Evolutionary conservation across 2,329 filamentous ascomycete genomes (phyloP).

Genomic region (Paradendryphiella salina): DNA sequence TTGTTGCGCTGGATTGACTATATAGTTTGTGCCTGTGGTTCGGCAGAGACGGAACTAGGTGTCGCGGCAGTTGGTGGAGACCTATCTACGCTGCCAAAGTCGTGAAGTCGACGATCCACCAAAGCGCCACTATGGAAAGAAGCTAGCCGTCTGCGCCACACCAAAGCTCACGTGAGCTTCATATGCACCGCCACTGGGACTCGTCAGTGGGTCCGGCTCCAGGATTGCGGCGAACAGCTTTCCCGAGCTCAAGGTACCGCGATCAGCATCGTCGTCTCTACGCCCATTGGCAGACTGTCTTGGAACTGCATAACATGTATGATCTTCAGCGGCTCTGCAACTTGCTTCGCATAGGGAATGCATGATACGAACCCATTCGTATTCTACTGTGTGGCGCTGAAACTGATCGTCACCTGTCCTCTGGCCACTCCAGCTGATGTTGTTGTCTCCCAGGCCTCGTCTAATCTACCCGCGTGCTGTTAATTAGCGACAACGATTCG

Average conservation of each 20-base stretch:
- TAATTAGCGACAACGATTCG: conserved; percentile 5
- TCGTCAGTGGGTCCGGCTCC: background rate
- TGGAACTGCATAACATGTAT: conserved; percentile 11
- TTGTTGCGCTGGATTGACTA: background rate
- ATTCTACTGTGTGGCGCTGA: conserved; percentile 28
- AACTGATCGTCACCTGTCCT: conserved; percentile 23
- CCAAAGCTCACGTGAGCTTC: background rate
- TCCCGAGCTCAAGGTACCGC: conserved; percentile 2
- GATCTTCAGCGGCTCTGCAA: conserved; percentile 31
- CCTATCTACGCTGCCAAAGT: conserved; percentile 2
- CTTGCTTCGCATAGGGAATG: conserved; percentile 28
- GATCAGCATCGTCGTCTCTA: conserved; percentile 1
- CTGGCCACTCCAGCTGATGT: conserved; percentile 5
- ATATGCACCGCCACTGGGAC: conserved; percentile 2
- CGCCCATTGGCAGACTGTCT: conserved; percentile 6
- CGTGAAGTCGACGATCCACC: conserved; percentile 12
- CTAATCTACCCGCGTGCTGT: conserved; percentile 16
- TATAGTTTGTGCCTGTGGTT: background rate
- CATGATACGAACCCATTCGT: conserved; percentile 26
- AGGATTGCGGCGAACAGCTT: conserved; percentile 5
- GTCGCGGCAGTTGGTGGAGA: conserved; percentile 5
- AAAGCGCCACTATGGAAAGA: conserved; percentile 4
- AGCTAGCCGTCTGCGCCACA: conserved; percentile 10
- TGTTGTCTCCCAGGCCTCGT: conserved; percentile 5
- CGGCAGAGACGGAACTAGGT: background rate